A percentile compares a stretch with the other conserved stretches of the same genome.
Conservation (phyloP, 768 basidiomycete genomes). For the Termitomyces sp. region DNA sequence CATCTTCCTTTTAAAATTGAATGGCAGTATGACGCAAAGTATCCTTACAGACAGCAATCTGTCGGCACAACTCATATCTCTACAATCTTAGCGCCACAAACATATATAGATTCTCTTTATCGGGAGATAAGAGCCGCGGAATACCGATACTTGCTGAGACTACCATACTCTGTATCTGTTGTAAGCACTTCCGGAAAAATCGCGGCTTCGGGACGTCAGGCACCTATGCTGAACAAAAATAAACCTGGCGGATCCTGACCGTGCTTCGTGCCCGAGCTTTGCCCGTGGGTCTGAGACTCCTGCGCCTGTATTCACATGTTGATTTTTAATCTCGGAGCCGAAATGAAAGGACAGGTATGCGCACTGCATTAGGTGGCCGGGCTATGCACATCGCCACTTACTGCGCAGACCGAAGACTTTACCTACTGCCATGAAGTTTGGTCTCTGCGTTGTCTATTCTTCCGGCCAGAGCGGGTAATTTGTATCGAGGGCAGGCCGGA, state of each 20-base stretch:
- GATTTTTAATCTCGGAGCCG: too few species aligned
- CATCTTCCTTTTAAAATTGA: not conserved
- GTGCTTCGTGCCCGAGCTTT: not conserved
- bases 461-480: too few species aligned
- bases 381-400: too few species aligned
- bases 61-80: too few species aligned
- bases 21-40: not conserved
- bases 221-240: not conserved
- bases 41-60: not conserved
- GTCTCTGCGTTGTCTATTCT: not conserved
- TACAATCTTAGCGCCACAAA: not conserved
- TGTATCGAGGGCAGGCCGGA: not conserved
- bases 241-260: not conserved
- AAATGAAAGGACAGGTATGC: not conserved
- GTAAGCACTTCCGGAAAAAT: not conserved
- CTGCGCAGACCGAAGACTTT: not conserved
- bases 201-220: not conserved
- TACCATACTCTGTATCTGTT: too few species aligned
- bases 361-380: not conserved
- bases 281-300: not conserved
- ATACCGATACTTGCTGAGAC: not conserved
- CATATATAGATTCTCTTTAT: not conserved
- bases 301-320: too few species aligned
- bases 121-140: not conserved
- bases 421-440: not conserved